A percentile compares a stretch with the other conserved stretches of the same genome.
Evolutionary conservation across 1,139 yeast genomes (phyloP).

Genomic region (Spathaspora sp.): DNA sequence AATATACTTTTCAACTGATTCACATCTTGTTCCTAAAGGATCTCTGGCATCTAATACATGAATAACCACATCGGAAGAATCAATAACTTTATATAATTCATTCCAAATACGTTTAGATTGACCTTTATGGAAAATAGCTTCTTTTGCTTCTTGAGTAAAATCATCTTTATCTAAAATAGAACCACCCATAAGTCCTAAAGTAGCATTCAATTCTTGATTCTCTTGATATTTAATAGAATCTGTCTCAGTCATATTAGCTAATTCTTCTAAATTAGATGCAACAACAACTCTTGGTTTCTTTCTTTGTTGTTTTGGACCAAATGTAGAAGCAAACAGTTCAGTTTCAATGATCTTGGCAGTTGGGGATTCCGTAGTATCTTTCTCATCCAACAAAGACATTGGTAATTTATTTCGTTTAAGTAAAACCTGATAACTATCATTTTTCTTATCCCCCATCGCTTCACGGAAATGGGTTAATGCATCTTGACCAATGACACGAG

Average conservation of each 20-base stretch:
- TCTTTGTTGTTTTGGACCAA: conserved; percentile 95
- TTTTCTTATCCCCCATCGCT: conserved; percentile 84
- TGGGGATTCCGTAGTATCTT: conserved; percentile 71
- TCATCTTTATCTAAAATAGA: conserved; percentile 69
- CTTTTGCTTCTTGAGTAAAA: conserved; percentile 87
- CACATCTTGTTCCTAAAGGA: conserved; percentile 95
- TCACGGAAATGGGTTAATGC: conserved; percentile 92
- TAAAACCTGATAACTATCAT: conserved; percentile 86
- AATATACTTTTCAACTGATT: conserved; percentile 88
- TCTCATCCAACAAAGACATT: conserved; percentile 90
- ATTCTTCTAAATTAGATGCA: conserved; percentile 75
- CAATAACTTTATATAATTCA: conserved; percentile 93
- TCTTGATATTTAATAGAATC: conserved; percentile 69
- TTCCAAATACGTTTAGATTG: conserved; percentile 99
- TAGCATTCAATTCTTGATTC: conserved; percentile 68
- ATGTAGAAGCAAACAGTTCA: conserved; percentile 76
- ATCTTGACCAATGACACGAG: conserved; percentile 96
- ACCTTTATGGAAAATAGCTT: conserved; percentile 93
- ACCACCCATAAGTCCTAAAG: conserved; percentile 79
- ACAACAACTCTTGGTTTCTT: conserved; percentile 83
- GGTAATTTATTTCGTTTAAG: conserved; percentile 90
- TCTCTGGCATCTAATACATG: conserved; percentile 97
- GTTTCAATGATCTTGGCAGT: conserved; percentile 82
- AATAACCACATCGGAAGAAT: conserved; percentile 92
- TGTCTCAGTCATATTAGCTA: conserved; percentile 60